A percentile compares a stretch with the other conserved stretches of the same genome.
Conservation (phyloP, 2,329 filamentous ascomycete genomes). For the Colletotrichum agaves region DNA sequence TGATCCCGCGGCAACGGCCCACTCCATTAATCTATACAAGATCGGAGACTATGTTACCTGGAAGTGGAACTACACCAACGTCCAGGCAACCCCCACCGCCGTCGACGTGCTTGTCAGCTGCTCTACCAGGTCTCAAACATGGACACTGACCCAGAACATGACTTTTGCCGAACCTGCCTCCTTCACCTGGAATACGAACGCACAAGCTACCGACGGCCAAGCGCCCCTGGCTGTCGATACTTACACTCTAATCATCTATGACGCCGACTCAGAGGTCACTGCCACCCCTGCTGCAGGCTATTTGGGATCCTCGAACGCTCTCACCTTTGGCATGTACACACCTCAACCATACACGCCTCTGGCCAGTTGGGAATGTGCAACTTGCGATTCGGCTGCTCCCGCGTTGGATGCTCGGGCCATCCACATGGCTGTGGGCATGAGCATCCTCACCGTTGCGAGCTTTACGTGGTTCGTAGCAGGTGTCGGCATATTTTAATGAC, state of each 20-base stretch:
- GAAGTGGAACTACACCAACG: conserved; percentile 73
- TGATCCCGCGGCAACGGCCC: conserved; percentile 55
- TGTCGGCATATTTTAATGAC: conserved; percentile 49
- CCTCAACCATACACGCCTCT: conserved; percentile 62
- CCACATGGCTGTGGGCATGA: conserved; percentile 64
- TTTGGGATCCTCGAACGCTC: conserved; percentile 58
- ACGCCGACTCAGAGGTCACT: conserved; percentile 62
- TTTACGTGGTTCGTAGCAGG: conserved; percentile 71
- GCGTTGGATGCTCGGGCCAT: conserved; percentile 59
- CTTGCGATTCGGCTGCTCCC: conserved; percentile 65
- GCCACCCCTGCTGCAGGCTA: conserved; percentile 67
- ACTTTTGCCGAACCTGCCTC: conserved; percentile 61
- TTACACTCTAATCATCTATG: conserved; percentile 72
- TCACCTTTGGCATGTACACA: conserved; percentile 69
- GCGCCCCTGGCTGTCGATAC: conserved; percentile 62
- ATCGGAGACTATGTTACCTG: conserved; percentile 70
- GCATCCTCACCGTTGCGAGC: conserved; percentile 65
- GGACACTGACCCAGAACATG: conserved; percentile 73
- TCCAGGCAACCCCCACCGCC: conserved; percentile 67
- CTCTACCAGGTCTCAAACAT: conserved; percentile 62
- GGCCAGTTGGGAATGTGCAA: conserved; percentile 65
- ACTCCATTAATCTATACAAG: conserved; percentile 64
- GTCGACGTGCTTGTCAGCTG: conserved; percentile 70
- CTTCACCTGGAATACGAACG: conserved; percentile 67
- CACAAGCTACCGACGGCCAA: conserved; percentile 57